Base-by-base conservation (phyloP, 225 moss, liverwort and hornwort species). In the Climacium dendroides region DNA sequence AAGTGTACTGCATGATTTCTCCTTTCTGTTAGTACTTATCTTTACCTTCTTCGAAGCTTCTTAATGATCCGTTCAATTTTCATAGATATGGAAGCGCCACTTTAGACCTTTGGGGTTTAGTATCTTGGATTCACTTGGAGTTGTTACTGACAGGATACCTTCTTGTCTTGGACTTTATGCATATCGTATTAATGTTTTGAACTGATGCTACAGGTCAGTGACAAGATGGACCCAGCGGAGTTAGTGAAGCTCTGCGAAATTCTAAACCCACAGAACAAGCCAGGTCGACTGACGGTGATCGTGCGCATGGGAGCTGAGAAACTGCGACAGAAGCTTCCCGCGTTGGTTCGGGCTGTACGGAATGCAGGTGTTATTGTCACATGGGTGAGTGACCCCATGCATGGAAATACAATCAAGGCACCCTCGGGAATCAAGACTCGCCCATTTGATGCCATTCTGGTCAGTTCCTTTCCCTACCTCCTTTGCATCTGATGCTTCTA, bases 141-240 rank as follows among this genome's bases (percentile, higher is more conserved):
- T 67, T 82, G 54, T 39, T 54, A 37, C 83, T 28, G 83, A 39
- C 39, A 22, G 39, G 50, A 54, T 14, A 34, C 24, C 30, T 26
- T 61, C 26, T 57, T 69, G 5, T 79, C 58, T 73, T 77, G 47
- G 67, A 19, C 15, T 88, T 25, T 25, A 8, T 48, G 78, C 39
- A 10, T 16, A 22, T 57, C 35, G 28, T 86, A 65, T 47, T 53
- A 39, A 79, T 63, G 29, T 22, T 48, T 69, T 74, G 87, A 70
- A 13, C 48, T 67, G 55, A 55, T 34, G 50, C 37, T 84, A 87
- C 91, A 94, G 92, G 89, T 91, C 20, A 94, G 94, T 87, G 92
- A 94, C 88, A 94, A 94, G 91, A 94, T 94, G 92, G 92, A 92
- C 58, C 92, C 94, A 47, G 89, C 79, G 73, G 94, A 94, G 85